Base-by-base conservation (phyloP, 139 green algal species). In the Chlamydomonas sp. region DNA sequence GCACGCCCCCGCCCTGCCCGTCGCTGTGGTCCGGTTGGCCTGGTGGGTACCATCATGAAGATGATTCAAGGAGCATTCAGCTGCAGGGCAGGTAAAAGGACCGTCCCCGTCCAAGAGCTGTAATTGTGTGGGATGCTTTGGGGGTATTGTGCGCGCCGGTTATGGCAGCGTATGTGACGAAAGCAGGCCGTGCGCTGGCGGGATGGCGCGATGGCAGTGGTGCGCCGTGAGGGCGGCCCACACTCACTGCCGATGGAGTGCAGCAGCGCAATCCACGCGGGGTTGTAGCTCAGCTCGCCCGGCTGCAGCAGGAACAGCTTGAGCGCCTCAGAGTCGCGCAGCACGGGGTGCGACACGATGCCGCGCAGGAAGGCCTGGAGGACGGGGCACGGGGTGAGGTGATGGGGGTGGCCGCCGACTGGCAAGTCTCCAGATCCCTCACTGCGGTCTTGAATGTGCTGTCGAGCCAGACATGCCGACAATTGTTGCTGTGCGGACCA, bases 231-330 rank as follows among this genome's bases (percentile, higher is more conserved):
- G 31, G 31, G 0, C 31, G 31, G 0, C 31, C 31, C 31, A 0
- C 1, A 77, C 74, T 63, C 74, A 87, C 83, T 63, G 7, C 73
- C 83, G n/a, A 87, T 74, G 83, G 15, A 66, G 72, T 87, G 71
- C 71, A 87, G n/a, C 31, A 93, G 73, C n/a, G 78, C 72, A 12
- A 85, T 89, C 92, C 92, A 95, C 5, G 88, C 90, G 0, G 89
- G 85, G 82, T 90, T 93, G 63, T 74, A 85, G 9, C 31, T 15
- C 66, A 94, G 82, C 16, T 93, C 91, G 1, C 89, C 90, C 0
- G 86, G 83, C 66, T 91, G 85, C 74, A 91, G 84, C 86, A 96
- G 85, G 87, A 95, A 95, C 49, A 94, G 49, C 62, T 81, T 89
- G 63, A 94, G 71, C 77, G 91, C 91, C 72, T 94, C 85, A 9